Conservation (phyloP, 2,329 filamentous ascomycete genomes). For the Cladophialophora exuberans region DNA sequence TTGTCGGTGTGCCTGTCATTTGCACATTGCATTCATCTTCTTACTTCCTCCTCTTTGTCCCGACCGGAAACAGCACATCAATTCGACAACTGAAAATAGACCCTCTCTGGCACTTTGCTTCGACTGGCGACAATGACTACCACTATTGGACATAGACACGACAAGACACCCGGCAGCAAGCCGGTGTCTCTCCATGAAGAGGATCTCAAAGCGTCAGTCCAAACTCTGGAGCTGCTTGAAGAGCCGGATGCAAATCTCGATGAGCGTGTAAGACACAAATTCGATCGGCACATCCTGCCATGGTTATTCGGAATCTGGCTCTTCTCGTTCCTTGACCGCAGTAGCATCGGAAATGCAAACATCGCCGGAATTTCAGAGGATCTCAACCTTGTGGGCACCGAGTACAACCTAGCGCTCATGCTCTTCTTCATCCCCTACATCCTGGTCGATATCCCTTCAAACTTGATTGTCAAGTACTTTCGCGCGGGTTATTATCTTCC, state of each 20-base stretch:
- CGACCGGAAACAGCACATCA: neutral
- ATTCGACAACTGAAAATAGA: neutral
- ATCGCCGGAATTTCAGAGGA: constrained; percentile 65
- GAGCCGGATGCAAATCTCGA: neutral
- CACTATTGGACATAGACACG: neutral
- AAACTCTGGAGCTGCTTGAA: neutral
- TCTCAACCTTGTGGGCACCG: constrained; percentile 37
- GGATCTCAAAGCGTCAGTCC: neutral
- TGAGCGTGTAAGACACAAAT: neutral
- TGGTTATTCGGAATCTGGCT: constrained; percentile 1
- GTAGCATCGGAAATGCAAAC: constrained; percentile 72
- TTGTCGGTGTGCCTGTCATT: neutral
- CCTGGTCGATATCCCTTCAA: constrained; percentile 22
- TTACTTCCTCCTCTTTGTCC: neutral
- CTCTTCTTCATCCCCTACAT: constrained; percentile 26
- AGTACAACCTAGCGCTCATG: constrained; percentile 14
- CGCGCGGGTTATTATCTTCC: constrained; percentile 20
- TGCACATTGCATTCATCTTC: neutral
- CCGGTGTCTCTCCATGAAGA: neutral
- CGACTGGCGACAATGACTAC: neutral
- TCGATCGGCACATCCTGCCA: constrained; percentile 1
- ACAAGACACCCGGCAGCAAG: neutral
- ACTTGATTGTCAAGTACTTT: constrained; percentile 22
- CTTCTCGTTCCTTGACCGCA: constrained; percentile 67
- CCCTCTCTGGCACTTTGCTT: neutral